Evolutionary conservation across 176 grass and related monocot genomes (phyloP).

Genomic region (Coix lacrymajobi): DNA sequence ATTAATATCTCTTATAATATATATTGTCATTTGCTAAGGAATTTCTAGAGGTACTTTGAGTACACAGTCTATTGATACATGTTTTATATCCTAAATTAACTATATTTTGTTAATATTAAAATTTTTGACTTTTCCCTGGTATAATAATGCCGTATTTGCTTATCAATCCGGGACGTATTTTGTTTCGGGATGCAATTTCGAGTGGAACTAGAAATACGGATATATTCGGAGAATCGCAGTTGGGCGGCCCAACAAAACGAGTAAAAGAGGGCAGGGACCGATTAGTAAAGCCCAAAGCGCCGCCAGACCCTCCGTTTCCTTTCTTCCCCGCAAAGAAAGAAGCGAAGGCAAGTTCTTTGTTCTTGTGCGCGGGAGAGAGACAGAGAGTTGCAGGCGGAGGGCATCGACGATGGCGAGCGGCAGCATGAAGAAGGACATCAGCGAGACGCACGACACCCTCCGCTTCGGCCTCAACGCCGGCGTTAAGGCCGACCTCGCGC

Average conservation of each 20-base stretch:
- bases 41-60: not conserved
- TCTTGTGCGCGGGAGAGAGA: not conserved
- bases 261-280: not conserved
- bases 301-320: not conserved
- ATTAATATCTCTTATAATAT: not conserved
- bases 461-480: slow-evolving; percentile 51
- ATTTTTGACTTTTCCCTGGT: not conserved
- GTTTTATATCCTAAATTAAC: not conserved
- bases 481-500: slow-evolving; percentile 44
- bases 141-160: not conserved
- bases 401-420: slow-evolving; percentile 36
- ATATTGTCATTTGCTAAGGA: not conserved
- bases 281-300: not conserved
- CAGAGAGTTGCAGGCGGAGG: not conserved
- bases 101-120: not conserved
- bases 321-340: slow-evolving; percentile 41
- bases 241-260: not conserved
- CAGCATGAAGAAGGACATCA: slow-evolving; percentile 48
- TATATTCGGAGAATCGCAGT: not conserved
- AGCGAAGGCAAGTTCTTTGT: not conserved
- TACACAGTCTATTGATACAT: not conserved
- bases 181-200: not conserved
- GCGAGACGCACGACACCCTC: slow-evolving; percentile 40
- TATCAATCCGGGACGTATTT: too few relatives aligned
- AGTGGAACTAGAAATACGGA: not conserved